Percentiles rank a stretch among this genome's conserved stretches.
These are phyloP conservation scores for Lepidium aucheri DNA, from an alignment of 345 rosid genomes.

Conservation along the genomic window DNA sequence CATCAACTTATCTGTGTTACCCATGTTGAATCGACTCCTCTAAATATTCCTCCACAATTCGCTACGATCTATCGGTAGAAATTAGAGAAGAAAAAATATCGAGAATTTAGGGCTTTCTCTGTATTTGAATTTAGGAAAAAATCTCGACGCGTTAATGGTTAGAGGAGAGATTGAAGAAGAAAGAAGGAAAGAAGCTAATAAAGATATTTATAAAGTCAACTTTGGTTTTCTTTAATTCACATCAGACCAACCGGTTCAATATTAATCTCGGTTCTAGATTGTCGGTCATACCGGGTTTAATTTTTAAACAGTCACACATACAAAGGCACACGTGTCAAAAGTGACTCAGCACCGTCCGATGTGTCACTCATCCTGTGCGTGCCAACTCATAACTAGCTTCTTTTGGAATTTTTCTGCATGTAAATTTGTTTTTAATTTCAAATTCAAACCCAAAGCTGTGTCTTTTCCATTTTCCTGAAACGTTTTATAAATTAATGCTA, in stretches of 20 bases:
- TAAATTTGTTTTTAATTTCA: neutral
- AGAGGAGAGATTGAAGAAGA: neutral
- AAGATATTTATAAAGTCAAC: neutral
- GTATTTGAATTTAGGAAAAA: constrained; percentile 8
- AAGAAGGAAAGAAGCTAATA: neutral
- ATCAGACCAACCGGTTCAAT: constrained; percentile 4
- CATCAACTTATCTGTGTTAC: constrained; percentile 87
- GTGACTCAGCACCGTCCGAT: constrained; percentile 29
- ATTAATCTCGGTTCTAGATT: neutral
- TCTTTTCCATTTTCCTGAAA: constrained; percentile 15
- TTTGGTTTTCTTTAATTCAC: neutral
- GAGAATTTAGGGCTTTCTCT: constrained; percentile 17
- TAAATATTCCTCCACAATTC: neutral
- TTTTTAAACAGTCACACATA: neutral
- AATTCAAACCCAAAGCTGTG: constrained; percentile 4
- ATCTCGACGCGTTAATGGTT: constrained; percentile 8
- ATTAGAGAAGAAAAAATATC: neutral
- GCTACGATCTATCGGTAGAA: neutral
- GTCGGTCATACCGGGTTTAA: constrained; percentile 13
- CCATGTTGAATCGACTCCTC: constrained; percentile 36
- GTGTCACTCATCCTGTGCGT: constrained; percentile 17
- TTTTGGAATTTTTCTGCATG: constrained; percentile 17
- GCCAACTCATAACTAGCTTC: constrained; percentile 14
- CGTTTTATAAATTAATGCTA: neutral
- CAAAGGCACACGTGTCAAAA: constrained; percentile 12